Evolutionary conservation across 1,284 basidiomycete species (phyloP), one percentile per base, ranked within the genome.

Genomic region (Sphagnurus paluster): DNA sequence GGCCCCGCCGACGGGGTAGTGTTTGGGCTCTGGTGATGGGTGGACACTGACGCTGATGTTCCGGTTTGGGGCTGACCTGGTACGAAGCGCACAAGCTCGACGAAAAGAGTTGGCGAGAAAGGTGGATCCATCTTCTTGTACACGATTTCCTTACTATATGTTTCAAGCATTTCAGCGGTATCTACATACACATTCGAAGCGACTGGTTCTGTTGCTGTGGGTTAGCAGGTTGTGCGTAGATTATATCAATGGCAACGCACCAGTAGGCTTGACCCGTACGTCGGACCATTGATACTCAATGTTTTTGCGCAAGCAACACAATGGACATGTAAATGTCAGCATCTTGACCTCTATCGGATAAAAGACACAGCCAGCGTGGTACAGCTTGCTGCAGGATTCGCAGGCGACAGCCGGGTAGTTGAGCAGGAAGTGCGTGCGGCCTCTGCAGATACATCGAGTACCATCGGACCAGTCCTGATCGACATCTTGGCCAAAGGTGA

Each of bases 391-490:
- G 65, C 88, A 91, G 0, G 65, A 59, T 44, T 82, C 78, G 62
- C 88, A 91, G 51, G 76, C 71, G n/a, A 90, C 76, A 25, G 74
- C 73, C 2, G 79, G 78, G 56, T 80, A 82, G 48, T 74, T 68
- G 43, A 79, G 63, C 20, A 84, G 64, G 60, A 82, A 84, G 10
- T 65, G 60, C 1, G 80, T 85, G 30, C 79, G 76, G 14, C 87
- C 87, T 45, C 87, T 71, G 63, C 88, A 91, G 51, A 90, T 85
- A 64, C 88, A 91, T 20, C 87, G 77, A 20, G 87, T 89, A 20
- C 80, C 79, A 58, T 91, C 88, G 4, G 63, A 55, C 78, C 85
- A 88, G 56, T 89, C 84, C 28, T 73, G 67, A 58, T 90, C 87
- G 24, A 80, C 60, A 56, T 91, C 88, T 57, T 87, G 86, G 10